Percentiles rank a stretch among this genome's conserved stretches.
These are phyloP conservation scores for Boletellus sp. DNA, from an alignment of 1,284 basidiomycete genomes.

Conservation along the genomic window DNA sequence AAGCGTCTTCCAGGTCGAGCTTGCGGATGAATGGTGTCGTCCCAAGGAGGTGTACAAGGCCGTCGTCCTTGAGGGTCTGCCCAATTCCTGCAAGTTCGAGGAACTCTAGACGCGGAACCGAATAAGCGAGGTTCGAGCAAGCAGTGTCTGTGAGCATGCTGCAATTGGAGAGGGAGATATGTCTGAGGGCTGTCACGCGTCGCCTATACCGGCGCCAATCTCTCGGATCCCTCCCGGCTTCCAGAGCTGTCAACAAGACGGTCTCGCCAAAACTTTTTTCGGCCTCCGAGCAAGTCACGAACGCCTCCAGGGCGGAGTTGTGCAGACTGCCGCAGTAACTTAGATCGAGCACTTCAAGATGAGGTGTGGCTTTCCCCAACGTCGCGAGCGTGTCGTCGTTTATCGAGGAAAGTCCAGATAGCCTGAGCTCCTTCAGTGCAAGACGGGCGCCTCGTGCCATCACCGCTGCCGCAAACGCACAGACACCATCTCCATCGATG, in stretches of 20 bases:
- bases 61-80: conserved; percentile 61
- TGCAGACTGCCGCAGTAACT: conserved; percentile 68
- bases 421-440: conserved; percentile 53
- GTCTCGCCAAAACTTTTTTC: conserved; percentile 35
- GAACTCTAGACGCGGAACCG: conserved; percentile 73
- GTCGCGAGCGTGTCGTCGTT: conserved; percentile 56
- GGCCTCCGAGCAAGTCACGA: conserved; percentile 55
- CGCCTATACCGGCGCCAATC: conserved; percentile 51
- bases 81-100: conserved; percentile 82
- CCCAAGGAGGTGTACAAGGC: conserved; percentile 66
- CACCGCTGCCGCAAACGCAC: conserved; percentile 40
- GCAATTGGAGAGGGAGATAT: conserved; percentile 78
- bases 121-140: conserved; percentile 67
- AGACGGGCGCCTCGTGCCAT: conserved; percentile 44
- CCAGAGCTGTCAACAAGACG: conserved; percentile 53
- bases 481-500: conserved; percentile 63
- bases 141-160: conserved; percentile 68
- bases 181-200: conserved; percentile 70
- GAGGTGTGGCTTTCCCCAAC: conserved; percentile 63
- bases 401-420: conserved; percentile 63
- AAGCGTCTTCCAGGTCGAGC: conserved; percentile 83
- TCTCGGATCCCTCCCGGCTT: conserved; percentile 59
- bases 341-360: conserved; percentile 79
- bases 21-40: conserved; percentile 70
- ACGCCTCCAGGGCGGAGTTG: conserved; percentile 71